Conservation (phyloP, 768 basidiomycete genomes). For the Dioszegia hungarica region DNA sequence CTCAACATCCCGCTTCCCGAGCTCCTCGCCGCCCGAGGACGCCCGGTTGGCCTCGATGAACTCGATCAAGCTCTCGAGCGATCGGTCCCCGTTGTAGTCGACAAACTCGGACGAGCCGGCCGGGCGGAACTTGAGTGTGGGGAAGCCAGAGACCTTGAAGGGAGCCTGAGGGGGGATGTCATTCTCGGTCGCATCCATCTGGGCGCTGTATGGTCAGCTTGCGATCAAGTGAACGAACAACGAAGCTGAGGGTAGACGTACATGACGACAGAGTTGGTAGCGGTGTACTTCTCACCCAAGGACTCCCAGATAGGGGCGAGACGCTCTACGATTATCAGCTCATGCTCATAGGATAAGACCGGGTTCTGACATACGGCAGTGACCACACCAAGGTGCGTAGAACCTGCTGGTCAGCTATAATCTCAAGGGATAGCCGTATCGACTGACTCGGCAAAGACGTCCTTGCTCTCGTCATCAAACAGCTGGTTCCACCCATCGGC, state of each 20-base stretch:
- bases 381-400: constrained; percentile 84
- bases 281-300: constrained; percentile 76
- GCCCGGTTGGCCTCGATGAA: constrained; percentile 78
- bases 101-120: constrained; percentile 81
- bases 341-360: background rate
- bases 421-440: too few relatives aligned
- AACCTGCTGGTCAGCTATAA: too few relatives aligned
- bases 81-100: constrained; percentile 80
- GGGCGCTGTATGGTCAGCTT: constrained; percentile 54
- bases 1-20: constrained; percentile 15
- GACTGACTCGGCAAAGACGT: constrained; percentile 80
- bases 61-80: constrained; percentile 74
- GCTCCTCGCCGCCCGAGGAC: constrained; percentile 8
- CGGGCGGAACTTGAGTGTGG: constrained; percentile 92
- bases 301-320: constrained; percentile 90
- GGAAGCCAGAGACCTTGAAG: constrained; percentile 75
- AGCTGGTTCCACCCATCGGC: constrained; percentile 83
- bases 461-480: constrained; percentile 77
- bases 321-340: constrained; percentile 51
- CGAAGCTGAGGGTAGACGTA: constrained; percentile 49
- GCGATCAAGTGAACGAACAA: background rate
- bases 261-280: constrained; percentile 70
- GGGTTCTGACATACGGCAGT: constrained; percentile 17
- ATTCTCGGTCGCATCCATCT: constrained; percentile 94
- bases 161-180: constrained; percentile 82